A percentile compares a stretch with the other conserved stretches of the same genome.
Evolutionary conservation across 2,329 filamentous ascomycete genomes (phyloP).

Genomic region (Sarocladium strictum): DNA sequence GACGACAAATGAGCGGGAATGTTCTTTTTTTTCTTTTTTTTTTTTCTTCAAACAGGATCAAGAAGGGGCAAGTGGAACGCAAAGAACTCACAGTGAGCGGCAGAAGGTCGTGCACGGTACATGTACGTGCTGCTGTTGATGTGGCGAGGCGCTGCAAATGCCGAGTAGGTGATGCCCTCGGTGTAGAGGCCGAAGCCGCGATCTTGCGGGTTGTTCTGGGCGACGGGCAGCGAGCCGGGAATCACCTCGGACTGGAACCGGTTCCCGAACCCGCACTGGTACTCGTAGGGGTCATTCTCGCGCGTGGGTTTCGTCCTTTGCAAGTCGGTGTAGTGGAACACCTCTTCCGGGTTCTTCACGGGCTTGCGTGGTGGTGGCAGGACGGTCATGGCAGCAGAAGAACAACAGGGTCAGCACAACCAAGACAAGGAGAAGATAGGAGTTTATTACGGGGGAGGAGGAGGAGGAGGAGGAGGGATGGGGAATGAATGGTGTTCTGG

Average conservation of each 20-base stretch:
- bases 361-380: too few species aligned
- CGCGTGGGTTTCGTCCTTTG: not conserved
- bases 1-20: too few species aligned
- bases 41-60: too few species aligned
- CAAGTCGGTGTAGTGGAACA: not conserved
- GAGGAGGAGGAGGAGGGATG: too few species aligned
- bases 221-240: conserved; percentile 36
- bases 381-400: too few species aligned
- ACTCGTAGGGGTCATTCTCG: not conserved
- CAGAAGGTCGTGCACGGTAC: conserved; percentile 26
- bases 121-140: conserved; percentile 28
- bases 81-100: conserved; percentile 18
- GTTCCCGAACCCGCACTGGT: not conserved
- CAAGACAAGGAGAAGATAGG: too few species aligned
- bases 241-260: conserved; percentile 39
- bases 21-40: too few species aligned
- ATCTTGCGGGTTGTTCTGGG: conserved; percentile 39
- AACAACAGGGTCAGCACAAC: too few species aligned
- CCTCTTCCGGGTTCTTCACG: not conserved
- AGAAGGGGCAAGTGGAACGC: not conserved
- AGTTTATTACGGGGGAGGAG: too few species aligned
- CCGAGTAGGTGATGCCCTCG: conserved; percentile 41
- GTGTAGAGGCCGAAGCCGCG: conserved; percentile 35
- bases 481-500: too few species aligned
- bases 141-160: conserved; percentile 25